Base-by-base conservation (phyloP, 441 rosid species). In the Populus hybrid region DNA sequence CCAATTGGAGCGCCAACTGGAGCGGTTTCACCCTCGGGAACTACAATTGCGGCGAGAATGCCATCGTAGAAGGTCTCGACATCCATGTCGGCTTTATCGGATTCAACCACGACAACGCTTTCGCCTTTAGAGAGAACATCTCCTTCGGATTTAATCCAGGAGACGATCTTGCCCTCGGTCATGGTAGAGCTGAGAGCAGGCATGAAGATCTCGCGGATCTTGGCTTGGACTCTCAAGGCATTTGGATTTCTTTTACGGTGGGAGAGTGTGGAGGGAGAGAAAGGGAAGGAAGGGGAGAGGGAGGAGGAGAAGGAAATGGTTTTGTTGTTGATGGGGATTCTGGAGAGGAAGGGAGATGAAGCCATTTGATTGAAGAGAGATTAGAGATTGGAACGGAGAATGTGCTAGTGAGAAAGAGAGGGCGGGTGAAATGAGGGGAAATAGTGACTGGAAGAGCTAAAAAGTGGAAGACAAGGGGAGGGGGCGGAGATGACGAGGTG, bases 41-140 rank as follows among this genome's bases (percentile, higher is more conserved):
- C 97, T 46, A 96, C 94, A 35, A 96, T 92, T 23, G 99, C 97
- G 32, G 97, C 98, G 36, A 96, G 93, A 76, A 91, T 90, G 10
- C 97, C 99, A 32, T 96, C 97, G 73, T 96, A 94, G 82, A 96
- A 96, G 16, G 99, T 94, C 85, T 96, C 98, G 8, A 95, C 98
- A 68, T 95, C 98, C 98, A 95, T 94, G 83, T 95, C 99, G 8
- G 99, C 99, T 81, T 95, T 95, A 83, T 93, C 99, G 69, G 99
- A 95, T 83, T 95, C 97, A 16, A 95, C 98, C 21, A 95, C 99
- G 21, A 95, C 99, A 46, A 93, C 99, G 80, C 98, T 95, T 76
- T 95, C 97, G 24, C 99, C 99, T 76, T 92, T 93, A 59, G 94
- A 86, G 38, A 95, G 94, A 64, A 86, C 85, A 80, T 95, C 99